Evolutionary conservation across 202 grass and related monocot genomes (phyloP), one percentile per base, ranked within the genome.

Genomic region (Digitaria exilis): DNA sequence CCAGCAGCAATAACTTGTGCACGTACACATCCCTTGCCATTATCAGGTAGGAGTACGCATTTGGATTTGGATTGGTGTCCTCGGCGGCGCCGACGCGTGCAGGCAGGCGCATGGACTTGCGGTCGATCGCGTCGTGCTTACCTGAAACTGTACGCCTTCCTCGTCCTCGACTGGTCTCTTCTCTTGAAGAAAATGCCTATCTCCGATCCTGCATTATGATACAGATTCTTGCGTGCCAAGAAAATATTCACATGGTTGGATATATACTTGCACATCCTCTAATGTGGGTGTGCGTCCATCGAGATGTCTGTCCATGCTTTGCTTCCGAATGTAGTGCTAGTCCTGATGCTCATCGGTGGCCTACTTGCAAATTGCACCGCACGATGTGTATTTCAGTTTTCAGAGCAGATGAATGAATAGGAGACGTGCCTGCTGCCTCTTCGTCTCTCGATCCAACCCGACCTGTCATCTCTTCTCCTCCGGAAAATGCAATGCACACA

Each of bases 141-240:
- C 24, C 67, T 86, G 12, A 34, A 65, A 19, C 49, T 28, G 30
- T 11, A 60, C 64, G 64, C 18, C 66, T 64, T 76, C 61, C 43
- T 55, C 28, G 18, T 11, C 28, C 32, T 2, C 7, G 4, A 57
- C 35, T 6, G 6, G 10, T 60, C 69, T 26, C 58, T 81, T 71
- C 69, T 26, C 58, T 81, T 71, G 43, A 51, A 19, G 46, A 81
- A 59, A 71, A 46, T 15, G 15, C 37, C 37, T n/a, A 39, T 39
- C 37, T 39, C 37, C 37, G 6, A 39, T 39, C 37, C 37, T 59
- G 3, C 15, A 74, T 75, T 54, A 21, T 19, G 18, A 2, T 42
- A 22, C 54, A 71, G 66, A 71, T 63, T 79, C 83, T 78, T 78
- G 73, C 73, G 19, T 69, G 64, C 39, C 17, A 57, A 48, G 45